These are phyloP conservation scores for Tylopilus plumbeoviolaceoides DNA, from an alignment of 768 basidiomycete species.

Conservation along the genomic window DNA sequence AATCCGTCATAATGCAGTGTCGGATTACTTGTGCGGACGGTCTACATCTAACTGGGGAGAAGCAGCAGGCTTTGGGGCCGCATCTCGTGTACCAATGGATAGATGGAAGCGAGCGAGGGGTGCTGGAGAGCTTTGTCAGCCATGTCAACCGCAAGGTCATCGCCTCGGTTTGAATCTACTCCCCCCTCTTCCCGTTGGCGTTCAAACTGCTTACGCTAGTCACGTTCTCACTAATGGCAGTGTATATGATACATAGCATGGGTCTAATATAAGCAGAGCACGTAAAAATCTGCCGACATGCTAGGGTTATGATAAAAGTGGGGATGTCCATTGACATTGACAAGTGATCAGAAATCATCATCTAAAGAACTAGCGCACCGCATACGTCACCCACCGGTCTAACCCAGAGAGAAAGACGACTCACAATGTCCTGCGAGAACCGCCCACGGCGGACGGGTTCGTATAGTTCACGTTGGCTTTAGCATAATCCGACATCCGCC, in stretches of 20 bases:
- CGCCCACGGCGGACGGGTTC: constrained; percentile 1
- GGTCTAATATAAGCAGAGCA: neutral
- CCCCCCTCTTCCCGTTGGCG: neutral
- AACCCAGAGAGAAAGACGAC: constrained; percentile 6
- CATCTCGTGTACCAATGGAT: constrained; percentile 55
- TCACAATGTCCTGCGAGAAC: constrained; percentile 32
- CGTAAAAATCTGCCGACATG: neutral
- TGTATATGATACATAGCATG: neutral
- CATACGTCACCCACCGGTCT: neutral
- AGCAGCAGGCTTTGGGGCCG: constrained; percentile 1
- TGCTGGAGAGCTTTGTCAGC: constrained; percentile 66
- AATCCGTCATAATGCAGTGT: constrained; percentile 16
- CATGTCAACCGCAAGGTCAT: constrained; percentile 55
- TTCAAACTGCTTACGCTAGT: neutral
- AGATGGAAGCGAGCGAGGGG: constrained; percentile 47
- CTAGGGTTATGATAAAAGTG: neutral
- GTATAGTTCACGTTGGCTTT: constrained; percentile 51
- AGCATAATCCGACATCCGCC: constrained; percentile 79
- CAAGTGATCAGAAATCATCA: constrained; percentile 15
- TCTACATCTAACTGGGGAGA: constrained; percentile 11
- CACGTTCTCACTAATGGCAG: neutral
- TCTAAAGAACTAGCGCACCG: constrained; percentile 9
- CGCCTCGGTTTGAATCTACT: neutral
- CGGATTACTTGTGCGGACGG: constrained; percentile 23
- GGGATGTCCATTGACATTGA: neutral